phyloP scores from a whole-genome alignment of 805 yeast species.

The Wickerhamomyces xylosicus region DNA sequence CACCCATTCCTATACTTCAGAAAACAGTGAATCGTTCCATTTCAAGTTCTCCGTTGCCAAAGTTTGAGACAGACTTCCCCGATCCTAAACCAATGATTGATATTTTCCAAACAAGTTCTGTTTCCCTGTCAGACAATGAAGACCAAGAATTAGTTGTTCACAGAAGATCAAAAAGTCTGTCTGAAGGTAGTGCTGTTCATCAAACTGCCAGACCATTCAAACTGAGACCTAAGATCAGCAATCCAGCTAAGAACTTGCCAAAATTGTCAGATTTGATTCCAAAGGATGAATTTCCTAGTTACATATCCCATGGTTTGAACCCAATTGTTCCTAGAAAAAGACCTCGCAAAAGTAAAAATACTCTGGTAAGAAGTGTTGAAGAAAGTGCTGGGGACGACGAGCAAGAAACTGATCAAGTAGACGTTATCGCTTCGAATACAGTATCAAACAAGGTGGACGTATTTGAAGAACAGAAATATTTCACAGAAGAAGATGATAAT shows the following conservation, averaged over 20 bases:
- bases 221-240: neutral
- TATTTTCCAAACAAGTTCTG: constrained; percentile 8
- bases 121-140: constrained; percentile 5
- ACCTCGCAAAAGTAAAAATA: neutral
- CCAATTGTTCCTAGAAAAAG: neutral
- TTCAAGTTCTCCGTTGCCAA: constrained; percentile 11
- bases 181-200: neutral
- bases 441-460: neutral
- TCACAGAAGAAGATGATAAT: neutral
- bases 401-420: neutral
- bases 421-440: too few species aligned
- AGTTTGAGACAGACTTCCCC: constrained; percentile 12
- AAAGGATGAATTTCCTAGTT: neutral
- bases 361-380: neutral
- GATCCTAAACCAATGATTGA: constrained; percentile 12
- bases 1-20: neutral
- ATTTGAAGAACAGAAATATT: neutral
- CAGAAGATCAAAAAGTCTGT: neutral
- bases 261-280: neutral
- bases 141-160: neutral
- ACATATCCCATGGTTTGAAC: neutral
- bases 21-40: neutral
- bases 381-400: neutral
- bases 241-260: neutral
- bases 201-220: neutral